Evolutionary conservation across 495 filamentous ascomycete species (phyloP), one percentile per base, ranked within the genome.

Genomic region (Penicillium crystallinum): DNA sequence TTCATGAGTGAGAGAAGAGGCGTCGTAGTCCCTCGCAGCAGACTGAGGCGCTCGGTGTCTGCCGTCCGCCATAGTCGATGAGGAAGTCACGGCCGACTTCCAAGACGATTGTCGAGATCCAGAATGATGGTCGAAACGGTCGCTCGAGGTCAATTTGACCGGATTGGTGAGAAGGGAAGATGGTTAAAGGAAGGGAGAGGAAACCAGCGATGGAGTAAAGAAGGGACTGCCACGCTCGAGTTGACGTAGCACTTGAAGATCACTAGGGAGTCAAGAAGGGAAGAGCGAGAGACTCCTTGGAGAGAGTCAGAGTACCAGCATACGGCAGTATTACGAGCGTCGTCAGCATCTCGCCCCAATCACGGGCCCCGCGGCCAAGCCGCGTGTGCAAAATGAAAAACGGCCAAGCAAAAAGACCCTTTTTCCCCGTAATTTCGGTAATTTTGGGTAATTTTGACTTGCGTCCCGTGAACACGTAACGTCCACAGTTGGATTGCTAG

Each of bases 1-100:
- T 59, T 86, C 82, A 35, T 71, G 62, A 33, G 80, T 83, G 37
- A 86, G 64, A 18, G 79, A 73, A 10, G 61, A 42, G 22, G 76
- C 66, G 63, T 80, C 72, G 56, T 77, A 77, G 40, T 63, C 61
- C 52, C 61, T 63, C 6, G 51, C 30, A 39, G 62, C 51, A 46
- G 66, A 64, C 49, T 61, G 61, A 36, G 63, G 57, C 56, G 65
- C 58, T 44, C 55, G 64, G 51, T 62, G 63, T 66, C 58, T 68
- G 50, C 65, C 64, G 66, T 73, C 70, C 54, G 70, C 67, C 68
- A 73, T 75, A 65, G 64, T 70, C 53, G 57, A 54, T 48, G 57
- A 52, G 51, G 56, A 40, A 59, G 53, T 64, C 57, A 58, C 57
- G 63, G 63, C 56, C 56, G 59, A 57, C 53, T 57, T 50, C 48